Evolutionary conservation across 371 early-diverging fungal genomes (phyloP), one percentile per base, ranked within the genome.

Genomic region (Nematocida displodere): DNA sequence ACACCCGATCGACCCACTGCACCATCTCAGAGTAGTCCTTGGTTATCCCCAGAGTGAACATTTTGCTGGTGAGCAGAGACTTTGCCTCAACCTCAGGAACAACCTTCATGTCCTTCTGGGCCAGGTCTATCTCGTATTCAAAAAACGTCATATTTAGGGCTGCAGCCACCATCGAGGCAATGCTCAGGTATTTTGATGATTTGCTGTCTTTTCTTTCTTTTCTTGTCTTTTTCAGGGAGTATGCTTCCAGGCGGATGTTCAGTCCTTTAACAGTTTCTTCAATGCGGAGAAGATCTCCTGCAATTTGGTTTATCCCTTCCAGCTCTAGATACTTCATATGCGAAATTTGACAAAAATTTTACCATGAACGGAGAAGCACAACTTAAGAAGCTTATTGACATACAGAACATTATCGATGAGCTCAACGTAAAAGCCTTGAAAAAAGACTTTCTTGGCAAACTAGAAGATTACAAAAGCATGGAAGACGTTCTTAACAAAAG

Each of bases 281-380:
- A 40, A 71, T 61, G 29, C 49, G 37, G 2, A 49, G 13, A 17
- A 71, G 28, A 34, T 71, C 75, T 33, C 33, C 61, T 48, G 13
- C 36, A 26, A 61, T 42, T 22, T 22, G 20, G 15, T 58, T 28
- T 24, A 62, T 61, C 15, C 67, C 56, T 31, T 59, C 75, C 34
- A 49, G 40, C 62, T 71, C 75, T 22, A 71, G 75, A 36, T 71
- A 71, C 48, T 71, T 71, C 75, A 71, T 71, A 47, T 53, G 15
- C n/a, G n/a, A n/a, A n/a, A 13, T 31, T 15, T 31, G 13, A n/a
- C 28, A 50, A 67, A 71, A 58, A 58, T 46, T 62, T 71, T 71
- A 59, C 26, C 26, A 71, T 71, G 75, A 61, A 31, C 22, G n/a
- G 49, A 58, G 50, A 71, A 48, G 42, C 49, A 2, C 34, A 26